Evolutionary conservation across 73 alveolate genomes (phyloP).

Genomic region (Paramecium biaurelia): DNA sequence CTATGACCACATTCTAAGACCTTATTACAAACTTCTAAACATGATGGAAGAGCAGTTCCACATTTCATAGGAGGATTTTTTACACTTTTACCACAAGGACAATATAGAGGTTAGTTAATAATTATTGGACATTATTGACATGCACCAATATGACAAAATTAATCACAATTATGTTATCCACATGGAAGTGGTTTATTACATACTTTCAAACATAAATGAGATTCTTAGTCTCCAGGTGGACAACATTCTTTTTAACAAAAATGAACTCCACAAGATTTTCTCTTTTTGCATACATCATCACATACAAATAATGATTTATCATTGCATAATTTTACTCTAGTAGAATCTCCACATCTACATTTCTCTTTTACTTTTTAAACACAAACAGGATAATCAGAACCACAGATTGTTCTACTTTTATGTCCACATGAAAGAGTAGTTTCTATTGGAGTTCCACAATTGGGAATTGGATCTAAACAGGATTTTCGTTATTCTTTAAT

Average conservation of each 20-base stretch:
- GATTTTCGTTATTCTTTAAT: conserved; percentile 52
- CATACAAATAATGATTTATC: conserved; percentile 36
- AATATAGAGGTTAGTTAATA: conserved; percentile 81
- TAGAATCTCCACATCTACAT: conserved; percentile 52
- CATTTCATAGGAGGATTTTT: conserved; percentile 90
- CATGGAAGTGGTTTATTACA: conserved; percentile 89
- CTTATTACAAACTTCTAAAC: conserved; percentile 76
- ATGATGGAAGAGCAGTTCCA: conserved; percentile 79
- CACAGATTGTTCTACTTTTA: conserved; percentile 5
- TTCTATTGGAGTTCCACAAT: conserved; percentile 72
- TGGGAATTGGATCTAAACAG: conserved; percentile 79
- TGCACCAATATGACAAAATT: conserved; percentile 92
- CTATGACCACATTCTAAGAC: conserved; percentile 87
- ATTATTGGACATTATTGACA: conserved; percentile 90
- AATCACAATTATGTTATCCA: conserved; percentile 91
- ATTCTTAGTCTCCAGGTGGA: conserved; percentile 86
- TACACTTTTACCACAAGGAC: conserved; percentile 87
- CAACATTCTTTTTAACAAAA: conserved; percentile 78
- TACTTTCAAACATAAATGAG: conserved; percentile 88
- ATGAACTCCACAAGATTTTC: conserved; percentile 59
- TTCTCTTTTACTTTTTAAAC: conserved; percentile 14
- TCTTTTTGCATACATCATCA: conserved; percentile 42
- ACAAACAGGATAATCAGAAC: conserved; percentile 36
- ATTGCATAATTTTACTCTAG: conserved; percentile 42
- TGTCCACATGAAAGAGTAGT: conserved; percentile 70